These are phyloP conservation scores for Vitis hybrid DNA, from an alignment of 177 flowering plant genomes.

Conservation along the genomic window DNA sequence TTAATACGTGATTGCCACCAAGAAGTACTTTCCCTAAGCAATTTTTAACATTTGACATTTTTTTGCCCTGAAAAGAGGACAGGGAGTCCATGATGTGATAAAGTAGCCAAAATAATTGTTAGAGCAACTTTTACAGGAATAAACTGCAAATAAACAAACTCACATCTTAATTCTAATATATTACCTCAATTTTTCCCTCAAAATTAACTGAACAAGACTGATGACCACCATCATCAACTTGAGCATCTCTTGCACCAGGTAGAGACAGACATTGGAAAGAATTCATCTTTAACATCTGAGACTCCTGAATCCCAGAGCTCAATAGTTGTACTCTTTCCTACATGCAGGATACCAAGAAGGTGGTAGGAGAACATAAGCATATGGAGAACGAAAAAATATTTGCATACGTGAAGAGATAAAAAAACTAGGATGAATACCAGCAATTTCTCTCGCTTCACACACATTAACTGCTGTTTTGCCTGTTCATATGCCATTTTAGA, in stretches of 20 bases:
- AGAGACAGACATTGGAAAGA: conserved; percentile 8
- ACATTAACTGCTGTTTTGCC: conserved; percentile 52
- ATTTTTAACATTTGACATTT: too few relatives aligned
- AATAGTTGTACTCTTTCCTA: conserved; percentile 50
- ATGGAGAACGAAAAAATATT: neutral
- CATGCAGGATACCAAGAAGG: conserved; percentile 9
- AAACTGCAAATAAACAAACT: neutral
- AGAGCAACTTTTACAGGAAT: neutral
- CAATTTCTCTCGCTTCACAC: conserved; percentile 43
- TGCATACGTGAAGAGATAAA: neutral
- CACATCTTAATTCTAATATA: neutral
- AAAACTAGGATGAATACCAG: conserved; percentile 31
- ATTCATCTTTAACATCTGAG: conserved; percentile 37
- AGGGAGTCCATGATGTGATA: too few relatives aligned
- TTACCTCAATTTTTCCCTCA: conserved; percentile 31
- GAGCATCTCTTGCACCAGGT: conserved; percentile 17
- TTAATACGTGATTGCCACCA: too few relatives aligned
- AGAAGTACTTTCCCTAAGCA: too few relatives aligned
- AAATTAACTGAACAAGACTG: conserved; percentile 16
- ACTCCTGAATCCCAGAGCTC: conserved; percentile 47
- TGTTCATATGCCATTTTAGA: conserved; percentile 38
- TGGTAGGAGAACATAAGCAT: neutral
- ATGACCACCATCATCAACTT: conserved; percentile 16
- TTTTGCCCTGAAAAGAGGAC: too few relatives aligned
- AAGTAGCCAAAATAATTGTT: too few relatives aligned